Evolutionary conservation across 768 basidiomycete genomes (phyloP).

Genomic region (Collybia sordida): DNA sequence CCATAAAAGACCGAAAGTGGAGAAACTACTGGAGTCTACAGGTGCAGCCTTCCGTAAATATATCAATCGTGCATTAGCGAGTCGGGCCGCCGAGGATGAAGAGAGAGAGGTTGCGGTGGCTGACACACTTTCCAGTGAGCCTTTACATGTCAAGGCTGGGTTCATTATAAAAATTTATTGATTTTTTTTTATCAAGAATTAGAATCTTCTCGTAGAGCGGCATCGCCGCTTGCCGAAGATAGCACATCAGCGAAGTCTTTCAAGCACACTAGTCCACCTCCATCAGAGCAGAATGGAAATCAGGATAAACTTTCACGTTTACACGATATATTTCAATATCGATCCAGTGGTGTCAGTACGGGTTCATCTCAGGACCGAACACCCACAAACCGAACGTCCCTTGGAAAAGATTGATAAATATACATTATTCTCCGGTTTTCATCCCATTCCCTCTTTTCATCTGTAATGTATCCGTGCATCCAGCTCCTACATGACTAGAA

Average conservation of each 20-base stretch:
- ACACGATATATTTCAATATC: constrained; percentile 83
- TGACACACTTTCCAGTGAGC: constrained; percentile 79
- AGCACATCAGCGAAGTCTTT: constrained; percentile 22
- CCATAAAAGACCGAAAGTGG: constrained; percentile 77
- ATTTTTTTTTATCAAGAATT: constrained; percentile 43
- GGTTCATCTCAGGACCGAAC: constrained; percentile 39
- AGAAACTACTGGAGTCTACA: constrained; percentile 86
- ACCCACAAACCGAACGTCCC: constrained; percentile 24
- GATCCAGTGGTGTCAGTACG: constrained; percentile 59
- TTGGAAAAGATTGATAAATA: constrained; percentile 17
- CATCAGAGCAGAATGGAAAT: constrained; percentile 32
- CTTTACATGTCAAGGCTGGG: background rate
- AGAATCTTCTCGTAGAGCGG: constrained; percentile 52
- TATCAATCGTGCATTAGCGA: constrained; percentile 84
- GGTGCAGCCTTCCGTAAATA: constrained; percentile 91
- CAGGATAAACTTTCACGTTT: constrained; percentile 73
- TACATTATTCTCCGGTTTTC: background rate
- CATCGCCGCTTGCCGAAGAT: constrained; percentile 20
- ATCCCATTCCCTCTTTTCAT: constrained; percentile 3
- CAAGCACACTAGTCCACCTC: constrained; percentile 19
- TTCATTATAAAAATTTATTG: constrained; percentile 1
- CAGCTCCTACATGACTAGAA: background rate
- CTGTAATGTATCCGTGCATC: constrained; percentile 14
- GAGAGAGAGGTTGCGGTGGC: constrained; percentile 80
- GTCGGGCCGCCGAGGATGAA: constrained; percentile 83